Base-by-base conservation (phyloP, 2,329 filamentous ascomycete species). In the Pseudogymnoascus destructans region DNA sequence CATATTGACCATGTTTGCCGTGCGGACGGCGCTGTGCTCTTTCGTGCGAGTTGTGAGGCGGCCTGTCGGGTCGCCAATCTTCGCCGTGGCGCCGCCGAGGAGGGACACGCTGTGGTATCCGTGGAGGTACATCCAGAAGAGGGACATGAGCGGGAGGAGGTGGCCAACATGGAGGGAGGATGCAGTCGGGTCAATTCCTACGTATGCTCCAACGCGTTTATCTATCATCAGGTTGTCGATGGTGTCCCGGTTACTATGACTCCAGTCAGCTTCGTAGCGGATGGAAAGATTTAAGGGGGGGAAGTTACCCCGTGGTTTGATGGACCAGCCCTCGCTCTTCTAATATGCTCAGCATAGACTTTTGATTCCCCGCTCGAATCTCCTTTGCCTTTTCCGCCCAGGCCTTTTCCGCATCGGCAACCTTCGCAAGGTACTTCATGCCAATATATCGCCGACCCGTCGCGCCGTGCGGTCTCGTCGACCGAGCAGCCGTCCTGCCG, bases 101-200 rank as follows among this genome's bases (percentile, higher is more conserved):
- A 93, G 74, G 36, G 80, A 84, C 55, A 87, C 74, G 23, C 84
- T 77, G 30, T 79, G 75, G 69, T 85, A 84, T 21, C 89, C 88
- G 67, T 90, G 77, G 63, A 90, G 75, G 72, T 89, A 89, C 75
- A 91, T 79, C 85, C 87, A 92, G 73, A 89, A 90, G 21, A 92
- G 74, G 13, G 86, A 81, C 88, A 93, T 93, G 58, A 92, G 75
- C 19, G 89, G 86, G 11, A 93, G 75, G 5, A 95, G 75, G 67
- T 95, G 87, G 59, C 89, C 89, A 52, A 93, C 75, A 66, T 95
- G 89, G 60, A 93, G 74, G 1, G 88, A 93, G 59, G 81, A 75
- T 11, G 87, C 87, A 0, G 89, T 93, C 4, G 89, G 87, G 67
- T 95, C 89, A 66, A 93, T 81, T 64, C 89, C 89, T 57, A 88